Evolutionary conservation across 2,329 filamentous ascomycete genomes (phyloP).

Genomic region (Pezicula neosporulosa): DNA sequence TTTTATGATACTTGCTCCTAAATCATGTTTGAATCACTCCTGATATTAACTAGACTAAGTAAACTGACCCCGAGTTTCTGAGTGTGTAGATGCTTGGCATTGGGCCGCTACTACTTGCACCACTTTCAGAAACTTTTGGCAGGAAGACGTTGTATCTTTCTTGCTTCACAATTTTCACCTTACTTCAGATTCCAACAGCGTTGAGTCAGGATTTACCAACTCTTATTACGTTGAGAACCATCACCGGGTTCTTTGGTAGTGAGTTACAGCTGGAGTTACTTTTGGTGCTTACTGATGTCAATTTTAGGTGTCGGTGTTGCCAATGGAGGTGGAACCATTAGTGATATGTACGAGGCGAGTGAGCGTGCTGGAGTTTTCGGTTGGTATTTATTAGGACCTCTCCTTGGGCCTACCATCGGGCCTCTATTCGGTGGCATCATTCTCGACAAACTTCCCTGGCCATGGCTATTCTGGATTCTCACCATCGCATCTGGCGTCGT

Average conservation of each 20-base stretch:
- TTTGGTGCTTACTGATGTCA: background rate
- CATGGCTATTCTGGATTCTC: slow-evolving; percentile 36
- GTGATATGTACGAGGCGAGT: slow-evolving; percentile 44
- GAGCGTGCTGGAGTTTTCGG: slow-evolving; percentile 38
- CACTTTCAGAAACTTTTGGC: slow-evolving; percentile 56
- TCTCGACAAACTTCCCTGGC: slow-evolving; percentile 29
- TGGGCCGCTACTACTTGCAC: slow-evolving; percentile 23
- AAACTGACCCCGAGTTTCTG: too few species aligned
- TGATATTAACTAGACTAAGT: too few species aligned
- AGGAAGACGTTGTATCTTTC: slow-evolving; percentile 30
- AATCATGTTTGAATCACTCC: too few species aligned
- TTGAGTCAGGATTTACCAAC: slow-evolving; percentile 42
- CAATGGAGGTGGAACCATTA: slow-evolving; percentile 48
- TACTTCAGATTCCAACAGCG: slow-evolving; percentile 48
- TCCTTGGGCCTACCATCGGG: slow-evolving; percentile 29
- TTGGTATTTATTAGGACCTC: slow-evolving; percentile 46
- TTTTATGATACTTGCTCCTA: too few species aligned
- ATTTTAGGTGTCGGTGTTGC: slow-evolving; percentile 38
- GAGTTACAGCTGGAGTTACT: background rate
- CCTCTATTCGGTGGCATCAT: slow-evolving; percentile 31
- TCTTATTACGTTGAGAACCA: slow-evolving; percentile 54
- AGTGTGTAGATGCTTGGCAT: slow-evolving; percentile 14
- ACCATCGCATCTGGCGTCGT: slow-evolving; percentile 30
- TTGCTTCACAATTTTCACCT: slow-evolving; percentile 33
- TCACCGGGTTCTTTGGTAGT: slow-evolving; percentile 36